Conservation (phyloP, 2,329 filamentous ascomycete species). For the Verticillium dahliae region DNA sequence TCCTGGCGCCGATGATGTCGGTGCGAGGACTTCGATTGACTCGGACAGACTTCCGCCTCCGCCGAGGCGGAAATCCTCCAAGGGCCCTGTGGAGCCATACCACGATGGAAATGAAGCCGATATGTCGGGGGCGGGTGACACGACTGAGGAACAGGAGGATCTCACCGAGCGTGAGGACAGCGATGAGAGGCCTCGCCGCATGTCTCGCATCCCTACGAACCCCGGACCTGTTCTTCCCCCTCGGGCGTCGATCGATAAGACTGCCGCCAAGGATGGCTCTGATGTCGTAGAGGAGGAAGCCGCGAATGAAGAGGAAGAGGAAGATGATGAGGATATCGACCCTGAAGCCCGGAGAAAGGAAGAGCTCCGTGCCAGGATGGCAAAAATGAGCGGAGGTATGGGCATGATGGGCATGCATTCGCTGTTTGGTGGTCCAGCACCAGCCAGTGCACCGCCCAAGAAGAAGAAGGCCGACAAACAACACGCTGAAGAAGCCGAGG, state of each 20-base stretch:
- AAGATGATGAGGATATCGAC: slow-evolving; percentile 80
- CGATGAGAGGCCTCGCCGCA: slow-evolving; percentile 47
- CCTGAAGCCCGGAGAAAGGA: slow-evolving; percentile 79
- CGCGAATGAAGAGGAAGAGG: slow-evolving; percentile 60
- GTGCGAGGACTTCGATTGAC: slow-evolving; percentile 43
- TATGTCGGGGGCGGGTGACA: slow-evolving; percentile 58
- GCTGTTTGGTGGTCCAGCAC: slow-evolving; percentile 64
- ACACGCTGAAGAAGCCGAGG: slow-evolving; percentile 34
- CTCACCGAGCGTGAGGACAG: slow-evolving; percentile 67
- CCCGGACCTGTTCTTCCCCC: slow-evolving; percentile 13
- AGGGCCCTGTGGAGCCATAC: slow-evolving; percentile 34
- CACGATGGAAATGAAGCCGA: slow-evolving; percentile 60
- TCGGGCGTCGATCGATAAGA: slow-evolving; percentile 16
- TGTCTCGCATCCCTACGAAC: slow-evolving; percentile 29
- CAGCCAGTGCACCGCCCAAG: slow-evolving; percentile 31
- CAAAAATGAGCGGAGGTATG: slow-evolving; percentile 97
- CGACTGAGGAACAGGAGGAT: slow-evolving; percentile 54
- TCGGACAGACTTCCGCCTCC: slow-evolving; percentile 27
- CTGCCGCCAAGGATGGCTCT: slow-evolving; percentile 30
- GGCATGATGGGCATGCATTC: slow-evolving; percentile 97
- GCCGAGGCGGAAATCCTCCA: slow-evolving; percentile 47
- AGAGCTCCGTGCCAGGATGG: slow-evolving; percentile 90
- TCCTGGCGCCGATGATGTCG: not conserved
- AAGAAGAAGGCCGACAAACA: slow-evolving; percentile 44
- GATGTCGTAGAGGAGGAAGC: slow-evolving; percentile 43